Conservation (phyloP, 2,329 filamentous ascomycete species). For the Tolypocladium inflatum region DNA sequence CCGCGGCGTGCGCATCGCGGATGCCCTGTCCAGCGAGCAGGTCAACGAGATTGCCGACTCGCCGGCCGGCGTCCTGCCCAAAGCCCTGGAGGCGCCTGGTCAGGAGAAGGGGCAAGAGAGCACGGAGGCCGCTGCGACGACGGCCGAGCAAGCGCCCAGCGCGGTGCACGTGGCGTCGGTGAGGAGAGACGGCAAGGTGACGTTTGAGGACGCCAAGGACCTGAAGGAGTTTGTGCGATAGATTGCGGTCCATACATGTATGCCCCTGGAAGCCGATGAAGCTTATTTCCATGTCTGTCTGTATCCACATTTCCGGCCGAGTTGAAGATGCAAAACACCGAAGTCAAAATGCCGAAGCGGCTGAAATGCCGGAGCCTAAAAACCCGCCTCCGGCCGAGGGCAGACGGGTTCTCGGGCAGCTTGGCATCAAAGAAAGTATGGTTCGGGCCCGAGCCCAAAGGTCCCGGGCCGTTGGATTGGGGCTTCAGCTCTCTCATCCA, state of each 20-base stretch:
- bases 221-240: constrained; percentile 45
- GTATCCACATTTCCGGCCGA: not conserved
- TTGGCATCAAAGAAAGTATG: too few relatives aligned
- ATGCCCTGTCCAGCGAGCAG: constrained; percentile 67
- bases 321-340: not conserved
- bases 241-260: not conserved
- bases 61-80: constrained; percentile 60
- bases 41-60: constrained; percentile 85
- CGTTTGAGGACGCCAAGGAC: constrained; percentile 50
- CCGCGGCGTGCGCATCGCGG: constrained; percentile 67
- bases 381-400: too few relatives aligned
- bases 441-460: not conserved
- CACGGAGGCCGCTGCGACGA: constrained; percentile 11
- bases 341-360: not conserved
- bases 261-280: not conserved
- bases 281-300: not conserved
- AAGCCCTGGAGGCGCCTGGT: constrained; percentile 41
- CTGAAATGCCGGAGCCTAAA: too few relatives aligned
- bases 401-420: too few relatives aligned
- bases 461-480: not conserved
- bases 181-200: constrained; percentile 54
- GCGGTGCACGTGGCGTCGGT: constrained; percentile 48
- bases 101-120: constrained; percentile 22
- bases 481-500: not conserved
- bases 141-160: constrained; percentile 25